Percentiles rank a stretch among this genome's conserved stretches.
These are phyloP conservation scores for Thuja plicata DNA, from an alignment of 83 land plant genomes.

Conservation along the genomic window DNA sequence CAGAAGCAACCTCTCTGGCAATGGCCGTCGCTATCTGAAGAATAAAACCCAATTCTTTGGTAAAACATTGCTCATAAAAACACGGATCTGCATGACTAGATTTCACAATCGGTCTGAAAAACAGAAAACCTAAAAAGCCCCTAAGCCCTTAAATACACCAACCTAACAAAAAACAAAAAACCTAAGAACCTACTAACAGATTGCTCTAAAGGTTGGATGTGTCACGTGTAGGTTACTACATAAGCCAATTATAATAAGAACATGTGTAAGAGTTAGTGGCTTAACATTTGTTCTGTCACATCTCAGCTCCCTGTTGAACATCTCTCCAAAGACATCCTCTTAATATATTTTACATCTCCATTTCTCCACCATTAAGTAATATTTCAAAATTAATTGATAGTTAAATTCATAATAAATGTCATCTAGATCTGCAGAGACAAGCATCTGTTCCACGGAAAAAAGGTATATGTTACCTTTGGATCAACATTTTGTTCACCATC, in stretches of 20 bases:
- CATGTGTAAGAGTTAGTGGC: background rate
- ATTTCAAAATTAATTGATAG: background rate
- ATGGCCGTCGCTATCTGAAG: slow-evolving; percentile 87
- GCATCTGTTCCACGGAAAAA: background rate
- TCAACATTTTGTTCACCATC: slow-evolving; percentile 85
- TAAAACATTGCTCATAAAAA: background rate
- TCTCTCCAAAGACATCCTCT: background rate
- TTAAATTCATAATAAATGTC: background rate
- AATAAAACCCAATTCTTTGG: background rate
- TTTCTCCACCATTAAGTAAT: background rate
- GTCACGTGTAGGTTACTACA: background rate
- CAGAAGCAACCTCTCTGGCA: slow-evolving; percentile 89
- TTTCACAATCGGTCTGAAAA: background rate
- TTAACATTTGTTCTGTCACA: background rate
- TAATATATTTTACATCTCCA: background rate
- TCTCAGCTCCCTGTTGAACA: background rate
- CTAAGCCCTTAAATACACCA: background rate
- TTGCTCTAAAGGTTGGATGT: background rate
- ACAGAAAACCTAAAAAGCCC: background rate
- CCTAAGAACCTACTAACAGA: background rate
- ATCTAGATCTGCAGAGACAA: background rate
- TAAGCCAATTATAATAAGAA: background rate
- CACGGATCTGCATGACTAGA: background rate
- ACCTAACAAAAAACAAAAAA: background rate
- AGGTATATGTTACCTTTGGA: slow-evolving; percentile 67